phyloP scores from a whole-genome alignment of 164 flowering plant species.

The Euptelea pleiosperma region DNA sequence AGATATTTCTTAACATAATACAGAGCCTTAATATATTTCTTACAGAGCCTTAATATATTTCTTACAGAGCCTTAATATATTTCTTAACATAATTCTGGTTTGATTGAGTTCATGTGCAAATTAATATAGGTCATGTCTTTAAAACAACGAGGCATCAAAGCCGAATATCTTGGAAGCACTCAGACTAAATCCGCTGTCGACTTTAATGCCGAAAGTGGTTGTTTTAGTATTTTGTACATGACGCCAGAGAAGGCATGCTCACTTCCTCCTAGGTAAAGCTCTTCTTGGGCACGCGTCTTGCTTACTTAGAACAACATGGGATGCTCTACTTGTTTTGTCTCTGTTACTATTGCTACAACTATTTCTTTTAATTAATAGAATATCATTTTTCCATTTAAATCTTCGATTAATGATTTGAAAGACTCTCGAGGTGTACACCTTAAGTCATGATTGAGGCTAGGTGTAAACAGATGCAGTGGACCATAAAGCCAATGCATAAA shows the following conservation, averaged over 20 bases:
- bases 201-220: conserved; percentile 44
- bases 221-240: conserved; percentile 46
- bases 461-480: too few species aligned
- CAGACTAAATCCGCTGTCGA: conserved; percentile 39
- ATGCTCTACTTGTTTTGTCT: conserved; percentile 2
- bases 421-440: too few species aligned
- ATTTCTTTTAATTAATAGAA: too few species aligned
- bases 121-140: conserved; percentile 65
- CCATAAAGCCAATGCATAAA: too few species aligned
- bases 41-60: too few species aligned
- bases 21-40: too few species aligned
- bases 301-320: neutral
- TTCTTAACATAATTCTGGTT: neutral
- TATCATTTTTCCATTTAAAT: too few species aligned
- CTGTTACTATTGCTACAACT: too few species aligned
- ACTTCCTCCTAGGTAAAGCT: conserved; percentile 35
- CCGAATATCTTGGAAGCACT: conserved; percentile 51
- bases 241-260: conserved; percentile 60
- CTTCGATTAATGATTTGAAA: too few species aligned
- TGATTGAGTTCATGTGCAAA: neutral
- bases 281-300: neutral
- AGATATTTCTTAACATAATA: too few species aligned
- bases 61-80: too few species aligned
- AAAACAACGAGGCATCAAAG: conserved; percentile 51
- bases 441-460: too few species aligned